Evolutionary conservation across 345 rosid species (phyloP), one percentile per base, ranked within the genome.

Genomic region (Schrenkiella parvula): DNA sequence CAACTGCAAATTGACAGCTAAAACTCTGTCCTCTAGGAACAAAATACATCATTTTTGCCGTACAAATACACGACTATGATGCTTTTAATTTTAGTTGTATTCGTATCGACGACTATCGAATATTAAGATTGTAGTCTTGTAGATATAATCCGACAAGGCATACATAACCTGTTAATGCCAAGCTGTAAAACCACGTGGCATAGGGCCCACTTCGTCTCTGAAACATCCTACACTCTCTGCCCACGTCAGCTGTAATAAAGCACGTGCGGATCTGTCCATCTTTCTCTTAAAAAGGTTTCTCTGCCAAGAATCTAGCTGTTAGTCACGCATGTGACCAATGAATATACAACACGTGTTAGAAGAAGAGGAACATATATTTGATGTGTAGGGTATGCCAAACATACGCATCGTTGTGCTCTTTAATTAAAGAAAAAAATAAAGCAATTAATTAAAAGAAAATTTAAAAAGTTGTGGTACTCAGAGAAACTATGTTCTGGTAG

Each of bases 61-160:
- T 23, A 23, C 1, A n/a, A 60, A 59, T 59, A 59, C 29, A 39
- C 9, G 43, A 63, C 34, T 54, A 19, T 11, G 10, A 32, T 15
- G 39, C 60, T 53, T 9, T 54, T 28, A n/a, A n/a, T n/a, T n/a
- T n/a, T n/a, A n/a, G n/a, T n/a, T n/a, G n/a, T n/a, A n/a, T n/a
- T n/a, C n/a, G n/a, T n/a, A n/a, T n/a, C n/a, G n/a, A n/a, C n/a
- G n/a, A n/a, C n/a, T n/a, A n/a, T n/a, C n/a, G n/a, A n/a, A n/a
- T n/a, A n/a, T n/a, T n/a, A n/a, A n/a, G n/a, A n/a, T n/a, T n/a
- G n/a, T n/a, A n/a, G n/a, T n/a, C n/a, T n/a, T n/a, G n/a, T n/a
- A n/a, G n/a, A n/a, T n/a, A n/a, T n/a, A n/a, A 62, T 71, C 69
- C 46, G 76, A 72, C 70, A 62, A 71, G 68, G 54, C 62, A 61